Evolutionary conservation across 2,329 filamentous ascomycete genomes (phyloP), one percentile per base, ranked within the genome.

Genomic region (Apiospora saccharicola): DNA sequence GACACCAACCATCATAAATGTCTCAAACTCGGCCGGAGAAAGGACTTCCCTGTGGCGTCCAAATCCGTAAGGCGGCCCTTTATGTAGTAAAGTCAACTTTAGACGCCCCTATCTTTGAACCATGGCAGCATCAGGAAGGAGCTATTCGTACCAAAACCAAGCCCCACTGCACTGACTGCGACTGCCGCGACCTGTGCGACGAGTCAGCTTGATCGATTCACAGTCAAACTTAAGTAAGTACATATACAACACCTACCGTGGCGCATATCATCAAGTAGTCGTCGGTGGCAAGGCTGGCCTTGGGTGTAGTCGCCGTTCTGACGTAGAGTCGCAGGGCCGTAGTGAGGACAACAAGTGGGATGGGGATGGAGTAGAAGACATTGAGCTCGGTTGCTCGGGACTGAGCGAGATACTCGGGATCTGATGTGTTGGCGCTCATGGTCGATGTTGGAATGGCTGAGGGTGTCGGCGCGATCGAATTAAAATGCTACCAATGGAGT

Each of bases 231-330:
- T 4, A 1, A n/a, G n/a, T n/a, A n/a, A n/a, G n/a, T n/a, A n/a
- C n/a, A n/a, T n/a, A n/a, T n/a, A 41, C 14, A 8, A 64, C 71
- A 72, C 77, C 37, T 75, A 78, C 77, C 16, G 78, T 78, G 64
- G 78, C 78, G 75, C 76, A 78, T 14, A 77, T 70, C 34, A 78
- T 78, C 26, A 79, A 71, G 69, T 77, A 78, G 43, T 79, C 78
- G 43, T 79, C 78, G 47, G 74, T 78, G 16, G 74, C 72, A 6
- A 77, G 53, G 14, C 57, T 61, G 19, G 73, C 72, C 30, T 76
- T 74, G 10, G 75, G 72, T 26, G 69, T 68, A 10, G 73, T 72
- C 69, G 73, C 74, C 30, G 71, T 72, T 53, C 78, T 77, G n/a
- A 76, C 75, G 72, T 70, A 77, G 64, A 78, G 70, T 44, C 78